Percentiles rank a stretch among this genome's conserved stretches.
phyloP scores from a whole-genome alignment of 495 filamentous ascomycete species.

The Evansstolkia leycettana region DNA sequence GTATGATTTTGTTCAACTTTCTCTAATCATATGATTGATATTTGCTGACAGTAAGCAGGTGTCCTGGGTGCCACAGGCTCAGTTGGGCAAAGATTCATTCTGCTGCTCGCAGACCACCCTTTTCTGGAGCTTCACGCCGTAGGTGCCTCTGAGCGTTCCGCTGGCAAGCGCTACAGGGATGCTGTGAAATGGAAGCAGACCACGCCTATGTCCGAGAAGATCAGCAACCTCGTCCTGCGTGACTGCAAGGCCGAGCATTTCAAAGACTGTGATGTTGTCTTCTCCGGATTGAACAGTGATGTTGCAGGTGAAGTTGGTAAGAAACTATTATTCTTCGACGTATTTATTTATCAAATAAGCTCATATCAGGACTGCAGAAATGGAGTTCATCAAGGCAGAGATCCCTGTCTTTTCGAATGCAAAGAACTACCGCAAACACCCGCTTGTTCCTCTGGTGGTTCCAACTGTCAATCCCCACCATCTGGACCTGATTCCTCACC shows the following conservation, averaged over 20 bases:
- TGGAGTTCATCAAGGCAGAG: conserved; percentile 65
- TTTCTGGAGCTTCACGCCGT: conserved; percentile 63
- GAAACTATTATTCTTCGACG: conserved; percentile 6
- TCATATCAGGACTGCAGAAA: conserved; percentile 40
- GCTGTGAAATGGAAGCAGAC: conserved; percentile 79
- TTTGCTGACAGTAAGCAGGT: conserved; percentile 18
- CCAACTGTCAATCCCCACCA: conserved; percentile 76
- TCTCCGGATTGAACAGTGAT: conserved; percentile 75
- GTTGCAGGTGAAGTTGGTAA: conserved; percentile 68
- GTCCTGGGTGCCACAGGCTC: conserved; percentile 48
- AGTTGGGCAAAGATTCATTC: conserved; percentile 77
- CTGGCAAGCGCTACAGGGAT: conserved; percentile 73
- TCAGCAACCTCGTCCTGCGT: conserved; percentile 59
- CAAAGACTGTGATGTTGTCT: conserved; percentile 75
- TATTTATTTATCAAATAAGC: background rate
- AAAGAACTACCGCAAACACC: conserved; percentile 78
- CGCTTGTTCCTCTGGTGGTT: conserved; percentile 72
- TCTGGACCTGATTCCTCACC: conserved; percentile 64
- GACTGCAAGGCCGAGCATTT: conserved; percentile 67
- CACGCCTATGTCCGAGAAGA: conserved; percentile 51
- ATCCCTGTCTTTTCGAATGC: conserved; percentile 79
- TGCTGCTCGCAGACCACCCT: conserved; percentile 69
- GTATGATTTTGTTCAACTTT: conserved; percentile 12
- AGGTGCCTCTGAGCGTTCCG: conserved; percentile 67
- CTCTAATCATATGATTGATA: too few species aligned